Base-by-base conservation (phyloP, 2,329 filamentous ascomycete species). In the Blastomyces percursus region DNA sequence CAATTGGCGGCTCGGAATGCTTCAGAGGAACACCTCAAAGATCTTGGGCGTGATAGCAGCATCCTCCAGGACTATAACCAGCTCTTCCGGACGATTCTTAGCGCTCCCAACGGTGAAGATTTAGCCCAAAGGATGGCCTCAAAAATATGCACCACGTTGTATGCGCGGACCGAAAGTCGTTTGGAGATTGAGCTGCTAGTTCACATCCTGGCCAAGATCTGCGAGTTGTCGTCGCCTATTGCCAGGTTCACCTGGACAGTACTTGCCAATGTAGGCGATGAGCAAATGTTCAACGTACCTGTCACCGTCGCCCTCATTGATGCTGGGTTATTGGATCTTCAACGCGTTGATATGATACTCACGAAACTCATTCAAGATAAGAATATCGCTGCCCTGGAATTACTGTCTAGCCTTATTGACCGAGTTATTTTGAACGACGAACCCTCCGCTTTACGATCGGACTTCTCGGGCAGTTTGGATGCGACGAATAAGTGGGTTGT, bases 381-480 rank as follows among this genome's bases (percentile, higher is more conserved):
- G 63, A 90, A 91, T 65, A 81, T 86, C 8, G 82, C 83, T 27
- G 90, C 89, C 1, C 77, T 96, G 2, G 85, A 91, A 62, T 89
- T 96, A 71, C 81, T 97, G n/a, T 85, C 87, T 60, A 86, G 86
- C 52, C 80, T 96, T 52, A 80, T 96, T 66, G 88, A 94, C 67
- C 84, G 90, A 52, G 84, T 92, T 0, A 78, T 96, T 9, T 82
- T 96, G 59, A 89, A 85, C 67, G 89, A 91, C 57, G 85, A 86
- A 54, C 90, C 91, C 0, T 83, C 88, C 48, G 89, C 88, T 0
- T 79, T 96, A 57, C 89, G 91, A 68, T 86, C 91, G 1, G 91
- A 97, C 75, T 95, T 96, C 70, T 86, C 90, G 7, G 83, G 85
- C 65, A 95, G 90, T 63, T 81, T 96, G 61, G 87, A 93, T 67